Conservation (phyloP, 495 filamentous ascomycete genomes). For the Penicillium ochrochloron region DNA sequence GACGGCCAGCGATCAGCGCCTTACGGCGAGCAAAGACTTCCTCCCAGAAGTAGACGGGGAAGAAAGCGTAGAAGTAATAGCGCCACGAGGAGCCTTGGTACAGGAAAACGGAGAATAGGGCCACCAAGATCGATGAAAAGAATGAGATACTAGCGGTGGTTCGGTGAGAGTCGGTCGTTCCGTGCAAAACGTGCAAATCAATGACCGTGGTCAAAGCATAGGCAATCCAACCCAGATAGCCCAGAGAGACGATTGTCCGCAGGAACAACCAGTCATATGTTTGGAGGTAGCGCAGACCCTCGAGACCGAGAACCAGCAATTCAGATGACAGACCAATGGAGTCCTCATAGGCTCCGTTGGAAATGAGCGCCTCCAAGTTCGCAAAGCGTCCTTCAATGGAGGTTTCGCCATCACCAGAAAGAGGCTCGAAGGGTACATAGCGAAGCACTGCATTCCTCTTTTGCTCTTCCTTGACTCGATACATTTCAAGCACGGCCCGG, state of each 20-base stretch:
- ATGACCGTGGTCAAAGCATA: slow-evolving; percentile 93
- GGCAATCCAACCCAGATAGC: slow-evolving; percentile 95
- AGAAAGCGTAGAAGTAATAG: slow-evolving; percentile 92
- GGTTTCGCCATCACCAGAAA: slow-evolving; percentile 60
- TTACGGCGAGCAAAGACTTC: slow-evolving; percentile 83
- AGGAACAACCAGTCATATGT: slow-evolving; percentile 99
- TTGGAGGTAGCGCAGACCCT: slow-evolving; percentile 91
- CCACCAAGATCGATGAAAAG: slow-evolving; percentile 77
- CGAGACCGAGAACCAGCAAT: slow-evolving; percentile 75
- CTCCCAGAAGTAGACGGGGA: slow-evolving; percentile 95
- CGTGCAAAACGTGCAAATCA: slow-evolving; percentile 85
- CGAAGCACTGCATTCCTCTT: slow-evolving; percentile 76
- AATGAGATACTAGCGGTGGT: slow-evolving; percentile 61
- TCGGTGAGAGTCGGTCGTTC: slow-evolving; percentile 67
- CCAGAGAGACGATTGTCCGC: slow-evolving; percentile 86
- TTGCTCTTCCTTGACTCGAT: slow-evolving; percentile 88
- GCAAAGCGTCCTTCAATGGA: slow-evolving; percentile 71
- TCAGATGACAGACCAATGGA: slow-evolving; percentile 77
- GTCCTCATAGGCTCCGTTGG: slow-evolving; percentile 65
- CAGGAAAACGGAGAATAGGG: slow-evolving; percentile 76
- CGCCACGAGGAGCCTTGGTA: slow-evolving; percentile 78
- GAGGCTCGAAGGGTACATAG: slow-evolving; percentile 71
- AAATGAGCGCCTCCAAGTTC: slow-evolving; percentile 69
- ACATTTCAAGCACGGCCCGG: slow-evolving; percentile 92
- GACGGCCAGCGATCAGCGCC: slow-evolving; percentile 68